phyloP scores from a whole-genome alignment of 176 grass and related monocot species.

The Carex myosuroides region DNA sequence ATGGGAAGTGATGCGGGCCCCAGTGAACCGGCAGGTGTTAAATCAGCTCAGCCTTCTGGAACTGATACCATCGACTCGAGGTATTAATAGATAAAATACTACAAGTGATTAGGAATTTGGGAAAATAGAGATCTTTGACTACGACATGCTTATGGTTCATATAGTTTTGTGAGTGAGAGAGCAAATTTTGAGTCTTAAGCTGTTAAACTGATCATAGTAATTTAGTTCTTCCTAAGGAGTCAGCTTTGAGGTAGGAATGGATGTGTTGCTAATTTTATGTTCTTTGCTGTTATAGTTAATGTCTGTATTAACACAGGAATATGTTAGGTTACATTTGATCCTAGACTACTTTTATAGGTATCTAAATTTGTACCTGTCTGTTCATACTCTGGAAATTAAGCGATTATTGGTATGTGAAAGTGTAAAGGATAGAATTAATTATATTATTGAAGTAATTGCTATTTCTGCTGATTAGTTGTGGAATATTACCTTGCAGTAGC shows the following conservation, averaged over 20 bases:
- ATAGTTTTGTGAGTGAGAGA: background rate
- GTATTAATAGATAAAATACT: slow-evolving; percentile 23
- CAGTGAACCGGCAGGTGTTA: slow-evolving; percentile 15
- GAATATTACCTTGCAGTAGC: background rate
- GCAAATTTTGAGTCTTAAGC: background rate
- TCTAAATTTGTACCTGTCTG: background rate
- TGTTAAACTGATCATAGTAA: background rate
- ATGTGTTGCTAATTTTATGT: background rate
- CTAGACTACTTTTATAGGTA: background rate
- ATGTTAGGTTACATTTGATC: background rate
- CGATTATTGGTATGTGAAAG: background rate
- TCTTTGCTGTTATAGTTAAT: background rate
- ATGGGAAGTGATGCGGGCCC: slow-evolving; percentile 30
- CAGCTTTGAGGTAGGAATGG: background rate
- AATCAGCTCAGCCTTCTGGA: slow-evolving; percentile 18
- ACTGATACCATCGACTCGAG: slow-evolving; percentile 40
- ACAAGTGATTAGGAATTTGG: background rate
- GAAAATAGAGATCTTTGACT: background rate
- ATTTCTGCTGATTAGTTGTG: background rate
- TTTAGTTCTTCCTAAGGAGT: background rate
- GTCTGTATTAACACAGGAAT: background rate
- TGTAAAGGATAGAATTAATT: background rate
- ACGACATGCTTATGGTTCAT: background rate
- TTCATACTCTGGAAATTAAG: background rate
- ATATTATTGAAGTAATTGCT: background rate